Percentiles rank a stretch among this genome's conserved stretches.
Evolutionary conservation across 2,329 filamentous ascomycete genomes (phyloP).

Genomic region (Fusarium camptoceras): DNA sequence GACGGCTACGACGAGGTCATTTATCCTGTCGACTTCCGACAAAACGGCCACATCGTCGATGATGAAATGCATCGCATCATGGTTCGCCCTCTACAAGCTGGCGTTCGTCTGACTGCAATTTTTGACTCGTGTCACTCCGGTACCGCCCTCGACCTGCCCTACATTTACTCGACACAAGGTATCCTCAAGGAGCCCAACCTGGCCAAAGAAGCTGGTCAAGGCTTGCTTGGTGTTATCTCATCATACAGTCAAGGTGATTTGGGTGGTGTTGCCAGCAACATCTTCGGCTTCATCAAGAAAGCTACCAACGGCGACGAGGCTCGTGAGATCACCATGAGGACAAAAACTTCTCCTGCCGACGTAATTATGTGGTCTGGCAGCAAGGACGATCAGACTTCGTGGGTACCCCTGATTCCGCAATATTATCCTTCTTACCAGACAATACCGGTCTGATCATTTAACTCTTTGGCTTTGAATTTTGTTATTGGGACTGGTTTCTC

Average conservation of each 20-base stretch:
- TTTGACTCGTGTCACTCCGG: slow-evolving; percentile 76
- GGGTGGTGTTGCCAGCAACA: slow-evolving; percentile 81
- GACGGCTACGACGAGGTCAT: slow-evolving; percentile 88
- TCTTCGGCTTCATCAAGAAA: slow-evolving; percentile 90
- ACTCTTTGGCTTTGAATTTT: slow-evolving; percentile 14
- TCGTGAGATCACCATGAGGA: slow-evolving; percentile 82
- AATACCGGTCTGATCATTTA: slow-evolving; percentile 28
- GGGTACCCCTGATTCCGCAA: slow-evolving; percentile 58
- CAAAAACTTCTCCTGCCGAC: slow-evolving; percentile 94
- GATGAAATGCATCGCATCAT: slow-evolving; percentile 86
- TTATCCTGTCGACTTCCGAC: slow-evolving; percentile 84
- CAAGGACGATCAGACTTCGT: slow-evolving; percentile 96
- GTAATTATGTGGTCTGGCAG: slow-evolving; percentile 98
- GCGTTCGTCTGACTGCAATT: slow-evolving; percentile 71
- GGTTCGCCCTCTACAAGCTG: slow-evolving; percentile 66
- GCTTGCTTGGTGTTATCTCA: slow-evolving; percentile 69
- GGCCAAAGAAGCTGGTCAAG: slow-evolving; percentile 75
- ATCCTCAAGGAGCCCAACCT: slow-evolving; percentile 76
- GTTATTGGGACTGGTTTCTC: slow-evolving; percentile 21
- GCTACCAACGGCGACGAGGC: slow-evolving; percentile 84
- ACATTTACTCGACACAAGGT: slow-evolving; percentile 76
- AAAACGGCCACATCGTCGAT: slow-evolving; percentile 84
- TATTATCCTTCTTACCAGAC: slow-evolving; percentile 26
- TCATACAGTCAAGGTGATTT: slow-evolving; percentile 78
- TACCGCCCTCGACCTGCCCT: slow-evolving; percentile 73